phyloP scores from a whole-genome alignment of 768 basidiomycete genomes.

The Gloeopeniophorella convolvens region DNA sequence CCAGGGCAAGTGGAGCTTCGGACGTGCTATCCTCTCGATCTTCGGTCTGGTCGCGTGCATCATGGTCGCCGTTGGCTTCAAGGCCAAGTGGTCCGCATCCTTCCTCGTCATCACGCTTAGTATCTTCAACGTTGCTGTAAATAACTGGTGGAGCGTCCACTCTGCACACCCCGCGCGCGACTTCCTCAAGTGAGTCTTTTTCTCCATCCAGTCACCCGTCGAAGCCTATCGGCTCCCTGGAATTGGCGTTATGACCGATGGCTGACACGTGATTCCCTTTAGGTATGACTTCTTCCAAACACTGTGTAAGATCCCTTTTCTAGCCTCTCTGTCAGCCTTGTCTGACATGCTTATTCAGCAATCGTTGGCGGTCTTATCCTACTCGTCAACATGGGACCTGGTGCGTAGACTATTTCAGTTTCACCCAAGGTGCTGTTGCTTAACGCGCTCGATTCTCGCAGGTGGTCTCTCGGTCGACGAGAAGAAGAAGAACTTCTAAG shows the following conservation, averaged over 20 bases:
- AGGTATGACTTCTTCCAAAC: constrained; percentile 99
- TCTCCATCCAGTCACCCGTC: background rate
- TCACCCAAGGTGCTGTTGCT: background rate
- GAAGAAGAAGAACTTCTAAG: constrained; percentile 92
- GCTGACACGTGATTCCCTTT: constrained; percentile 23
- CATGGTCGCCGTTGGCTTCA: constrained; percentile 98
- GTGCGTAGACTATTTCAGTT: constrained; percentile 33
- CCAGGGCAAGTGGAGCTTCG: constrained; percentile 86
- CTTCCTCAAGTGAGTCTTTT: constrained; percentile 74
- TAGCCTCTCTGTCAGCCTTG: background rate
- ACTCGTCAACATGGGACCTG: constrained; percentile 97
- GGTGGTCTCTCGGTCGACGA: constrained; percentile 97
- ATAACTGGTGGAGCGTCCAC: constrained; percentile 98
- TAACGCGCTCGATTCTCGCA: constrained; percentile 25
- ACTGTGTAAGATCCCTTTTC: constrained; percentile 44
- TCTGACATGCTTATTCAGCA: constrained; percentile 34
- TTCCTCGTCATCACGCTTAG: constrained; percentile 91
- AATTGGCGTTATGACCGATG: background rate
- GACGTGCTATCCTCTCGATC: constrained; percentile 80
- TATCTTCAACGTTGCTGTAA: constrained; percentile 95
- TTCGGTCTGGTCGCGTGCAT: constrained; percentile 86
- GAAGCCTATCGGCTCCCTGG: background rate
- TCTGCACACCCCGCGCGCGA: constrained; percentile 91
- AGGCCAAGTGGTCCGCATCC: constrained; percentile 96
- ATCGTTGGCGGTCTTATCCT: constrained; percentile 97